Evolutionary conservation across 1,139 yeast genomes (phyloP).

Genomic region (Debaryomyces nepalensis): DNA sequence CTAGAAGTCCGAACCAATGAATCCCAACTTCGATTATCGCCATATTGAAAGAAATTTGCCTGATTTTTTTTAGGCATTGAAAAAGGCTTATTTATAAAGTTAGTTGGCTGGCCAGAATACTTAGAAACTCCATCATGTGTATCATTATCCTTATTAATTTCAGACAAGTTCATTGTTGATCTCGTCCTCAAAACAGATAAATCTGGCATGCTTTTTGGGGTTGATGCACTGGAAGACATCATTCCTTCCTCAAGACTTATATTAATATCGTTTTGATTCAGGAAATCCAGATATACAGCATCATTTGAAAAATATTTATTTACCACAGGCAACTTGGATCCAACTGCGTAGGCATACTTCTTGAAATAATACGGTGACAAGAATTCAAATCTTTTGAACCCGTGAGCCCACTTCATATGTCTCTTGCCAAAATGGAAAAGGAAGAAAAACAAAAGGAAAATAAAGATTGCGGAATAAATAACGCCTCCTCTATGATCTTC

Average conservation of each 20-base stretch:
- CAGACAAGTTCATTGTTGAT: slow-evolving; percentile 42
- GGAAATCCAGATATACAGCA: slow-evolving; percentile 17
- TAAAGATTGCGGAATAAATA: slow-evolving; percentile 23
- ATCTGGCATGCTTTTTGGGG: slow-evolving; percentile 25
- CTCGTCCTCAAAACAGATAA: slow-evolving; percentile 44
- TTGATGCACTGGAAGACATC: slow-evolving; percentile 21
- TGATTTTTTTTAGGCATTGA: slow-evolving; percentile 33
- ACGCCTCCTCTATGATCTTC: slow-evolving; percentile 14
- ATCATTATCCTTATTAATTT: slow-evolving; percentile 18
- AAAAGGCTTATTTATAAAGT: slow-evolving; percentile 44
- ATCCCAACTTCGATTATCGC: slow-evolving; percentile 36
- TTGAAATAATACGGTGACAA: slow-evolving; percentile 21
- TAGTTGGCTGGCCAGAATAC: slow-evolving; percentile 21
- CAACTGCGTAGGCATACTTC: slow-evolving; percentile 17
- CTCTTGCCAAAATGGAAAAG: slow-evolving; percentile 25
- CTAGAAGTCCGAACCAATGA: slow-evolving; percentile 31
- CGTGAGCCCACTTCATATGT: slow-evolving; percentile 16
- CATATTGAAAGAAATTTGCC: slow-evolving; percentile 16
- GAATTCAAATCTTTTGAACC: slow-evolving; percentile 21
- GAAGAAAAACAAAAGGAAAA: slow-evolving; percentile 24
- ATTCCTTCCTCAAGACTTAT: slow-evolving; percentile 41
- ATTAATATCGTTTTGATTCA: slow-evolving; percentile 26
- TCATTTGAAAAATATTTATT: slow-evolving; percentile 19
- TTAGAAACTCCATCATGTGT: slow-evolving; percentile 18
- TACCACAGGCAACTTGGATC: slow-evolving; percentile 26